Percentiles rank a stretch among this genome's conserved stretches.
phyloP scores from a whole-genome alignment of 2,329 filamentous ascomycete species.

The Talaromyces atroroseus region DNA sequence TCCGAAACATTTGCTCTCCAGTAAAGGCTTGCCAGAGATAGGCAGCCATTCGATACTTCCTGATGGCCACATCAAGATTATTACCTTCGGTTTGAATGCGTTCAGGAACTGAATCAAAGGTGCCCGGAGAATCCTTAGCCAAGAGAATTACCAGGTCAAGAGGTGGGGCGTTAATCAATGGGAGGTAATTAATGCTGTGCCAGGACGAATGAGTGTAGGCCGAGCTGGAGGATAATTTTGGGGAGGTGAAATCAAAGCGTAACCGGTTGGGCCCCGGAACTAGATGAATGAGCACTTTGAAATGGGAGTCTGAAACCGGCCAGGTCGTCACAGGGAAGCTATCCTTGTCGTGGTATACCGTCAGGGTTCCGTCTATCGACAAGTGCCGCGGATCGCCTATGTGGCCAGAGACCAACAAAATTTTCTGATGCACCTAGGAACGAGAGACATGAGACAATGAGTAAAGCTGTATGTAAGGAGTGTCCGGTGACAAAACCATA shows the following conservation, averaged over 20 bases:
- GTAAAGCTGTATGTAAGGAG: neutral
- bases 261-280: conserved; percentile 83
- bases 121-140: conserved; percentile 79
- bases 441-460: neutral
- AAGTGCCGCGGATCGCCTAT: conserved; percentile 67
- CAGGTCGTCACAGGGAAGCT: conserved; percentile 75
- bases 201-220: conserved; percentile 68
- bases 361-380: conserved; percentile 71
- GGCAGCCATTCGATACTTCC: conserved; percentile 90
- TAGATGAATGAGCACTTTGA: conserved; percentile 88
- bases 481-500: conserved; percentile 43
- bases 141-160: conserved; percentile 84
- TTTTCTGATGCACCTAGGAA: conserved; percentile 79
- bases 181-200: conserved; percentile 80
- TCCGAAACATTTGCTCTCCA: conserved; percentile 89
- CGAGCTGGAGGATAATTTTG: conserved; percentile 64
- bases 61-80: conserved; percentile 69
- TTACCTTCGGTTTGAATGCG: conserved; percentile 76
- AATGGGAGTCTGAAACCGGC: conserved; percentile 84
- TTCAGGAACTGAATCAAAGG: conserved; percentile 75
- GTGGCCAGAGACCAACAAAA: conserved; percentile 73
- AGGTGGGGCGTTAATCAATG: conserved; percentile 70
- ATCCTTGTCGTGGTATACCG: conserved; percentile 76
- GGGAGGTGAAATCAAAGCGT: conserved; percentile 80
- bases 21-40: conserved; percentile 98